Base-by-base conservation (phyloP, 805 yeast species). In the Jamesozyma piceae region DNA sequence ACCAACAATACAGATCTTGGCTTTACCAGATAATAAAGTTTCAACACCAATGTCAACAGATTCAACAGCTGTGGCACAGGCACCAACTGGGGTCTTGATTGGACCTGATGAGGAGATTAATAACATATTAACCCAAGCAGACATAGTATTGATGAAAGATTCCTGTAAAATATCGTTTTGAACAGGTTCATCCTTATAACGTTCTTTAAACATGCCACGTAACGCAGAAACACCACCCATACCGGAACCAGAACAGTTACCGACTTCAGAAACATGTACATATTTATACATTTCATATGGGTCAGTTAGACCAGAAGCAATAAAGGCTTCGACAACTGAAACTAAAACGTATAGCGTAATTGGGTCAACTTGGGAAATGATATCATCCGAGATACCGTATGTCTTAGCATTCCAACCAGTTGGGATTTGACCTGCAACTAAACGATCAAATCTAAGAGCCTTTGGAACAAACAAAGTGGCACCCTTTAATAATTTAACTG, bases 81-180 rank as follows among this genome's bases (percentile, higher is more conserved):
- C 99, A 72, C 95, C 99, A 43, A 92, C 98, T 41, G 99, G 97
- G 24, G 99, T 94, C 76, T 89, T 89, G 67, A 89, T 88, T 48
- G 99, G 99, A 69, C 99, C 99, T 46, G 97, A 87, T 5, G 97
- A 83, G 15, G 97, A 90, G 49, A 92, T 73, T 63, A 94, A 73
- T 73, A 92, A 76, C 99, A 92, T 92, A 63, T 92, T 92, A 54
- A 92, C 97, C 99, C 99, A 92, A 49, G 99, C 98, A 49, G 95
- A 76, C 97, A 92, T 90, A 41, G 97, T 92, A 74, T 92, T 92
- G 72, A 94, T 89, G 71, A 92, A 92, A 46, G 98, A 89, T 70
- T 92, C 99, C 71, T 90, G 98, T 55, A 92, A 74, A 54, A 92
- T 83, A 69, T 92, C 99, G 64, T 86, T 92, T 73, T 94, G 98